Evolutionary conservation across 305 asterid genomes (phyloP), one percentile per base, ranked within the genome.

Genomic region (Coffea humblotiana): DNA sequence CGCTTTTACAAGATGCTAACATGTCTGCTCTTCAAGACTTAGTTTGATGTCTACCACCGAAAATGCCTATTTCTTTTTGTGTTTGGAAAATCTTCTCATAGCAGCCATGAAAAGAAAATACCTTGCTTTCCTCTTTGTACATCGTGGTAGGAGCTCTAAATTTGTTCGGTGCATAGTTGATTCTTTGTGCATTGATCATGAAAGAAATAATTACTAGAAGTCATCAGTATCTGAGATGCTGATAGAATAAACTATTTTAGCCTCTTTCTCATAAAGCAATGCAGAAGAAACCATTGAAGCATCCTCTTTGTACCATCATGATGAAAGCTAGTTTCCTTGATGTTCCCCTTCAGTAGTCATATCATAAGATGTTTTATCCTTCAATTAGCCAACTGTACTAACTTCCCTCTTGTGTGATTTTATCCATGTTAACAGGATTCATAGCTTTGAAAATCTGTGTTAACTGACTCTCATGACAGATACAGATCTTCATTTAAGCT

Each of bases 11-110:
- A 29, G 60, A 72, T 51, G 27, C 76, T 48, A 56, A 49, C 37
- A 14, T 51, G 25, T 16, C 8, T 25, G 15, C 70, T 72, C 21
- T 72, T 72, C 64, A 72, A 72, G 23, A 32, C 21, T 49, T 29
- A 49, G 11, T 27, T 72, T 25, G 27, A 15, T 16, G 35, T 51
- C 16, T 72, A 8, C 47, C 60, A 32, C 8, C 8, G 23, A 12
- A 29, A 64, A 49, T 72, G 3, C 37, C 45, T 14, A 27, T 13
- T 9, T 13, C 10, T 19, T 49, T 29, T 29, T 29, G 32, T 29
- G 32, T 49, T 72, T 48, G 76, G 76, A 49, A 7, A 10, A 72
- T 72, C 64, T 72, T 72, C 47, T 25, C 77, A 49, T 5, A 51
- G 64, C 27, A 49, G 77, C 65, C 60, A 23, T 15, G 13, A 64